Conservation (phyloP, 2,329 filamentous ascomycete genomes). For the Diaporthe sp. region DNA sequence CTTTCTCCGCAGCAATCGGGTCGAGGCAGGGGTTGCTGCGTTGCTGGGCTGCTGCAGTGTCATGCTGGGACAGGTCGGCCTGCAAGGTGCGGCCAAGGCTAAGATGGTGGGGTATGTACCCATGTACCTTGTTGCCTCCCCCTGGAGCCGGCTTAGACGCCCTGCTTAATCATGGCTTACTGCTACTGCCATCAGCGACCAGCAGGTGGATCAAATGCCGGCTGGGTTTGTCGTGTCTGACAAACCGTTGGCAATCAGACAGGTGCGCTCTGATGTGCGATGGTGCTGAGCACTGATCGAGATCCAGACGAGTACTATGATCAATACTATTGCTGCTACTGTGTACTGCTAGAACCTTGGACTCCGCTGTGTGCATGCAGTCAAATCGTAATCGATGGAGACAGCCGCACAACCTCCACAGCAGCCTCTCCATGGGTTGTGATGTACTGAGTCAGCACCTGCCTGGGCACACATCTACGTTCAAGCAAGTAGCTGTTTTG, state of each 20-base stretch:
- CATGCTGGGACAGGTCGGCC: not conserved
- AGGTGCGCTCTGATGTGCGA: not conserved
- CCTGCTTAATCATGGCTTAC: slow-evolving; percentile 37
- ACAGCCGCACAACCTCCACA: not conserved
- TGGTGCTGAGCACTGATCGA: slow-evolving; percentile 6
- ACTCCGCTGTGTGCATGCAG: not conserved
- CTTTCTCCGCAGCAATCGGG: not conserved
- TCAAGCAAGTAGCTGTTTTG: not conserved
- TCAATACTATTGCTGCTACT: not conserved
- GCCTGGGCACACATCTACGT: not conserved
- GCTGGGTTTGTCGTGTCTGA: slow-evolving; percentile 40
- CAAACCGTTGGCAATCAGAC: slow-evolving; percentile 34
- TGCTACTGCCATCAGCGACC: slow-evolving; percentile 25
- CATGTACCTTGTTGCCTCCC: slow-evolving; percentile 15
- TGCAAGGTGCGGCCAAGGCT: not conserved
- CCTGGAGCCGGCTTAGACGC: not conserved
- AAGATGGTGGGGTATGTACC: slow-evolving; percentile 22
- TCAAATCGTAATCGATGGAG: not conserved
- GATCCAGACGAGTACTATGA: not conserved
- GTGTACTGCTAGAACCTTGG: not conserved
- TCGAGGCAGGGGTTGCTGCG: not conserved
- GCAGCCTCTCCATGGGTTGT: not conserved
- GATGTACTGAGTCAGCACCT: slow-evolving; percentile 9
- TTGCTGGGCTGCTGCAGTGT: slow-evolving; percentile 26
- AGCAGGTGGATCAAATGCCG: slow-evolving; percentile 24